phyloP scores from a whole-genome alignment of 2,329 filamentous ascomycete species.

The Zasmidium citrigriseum region DNA sequence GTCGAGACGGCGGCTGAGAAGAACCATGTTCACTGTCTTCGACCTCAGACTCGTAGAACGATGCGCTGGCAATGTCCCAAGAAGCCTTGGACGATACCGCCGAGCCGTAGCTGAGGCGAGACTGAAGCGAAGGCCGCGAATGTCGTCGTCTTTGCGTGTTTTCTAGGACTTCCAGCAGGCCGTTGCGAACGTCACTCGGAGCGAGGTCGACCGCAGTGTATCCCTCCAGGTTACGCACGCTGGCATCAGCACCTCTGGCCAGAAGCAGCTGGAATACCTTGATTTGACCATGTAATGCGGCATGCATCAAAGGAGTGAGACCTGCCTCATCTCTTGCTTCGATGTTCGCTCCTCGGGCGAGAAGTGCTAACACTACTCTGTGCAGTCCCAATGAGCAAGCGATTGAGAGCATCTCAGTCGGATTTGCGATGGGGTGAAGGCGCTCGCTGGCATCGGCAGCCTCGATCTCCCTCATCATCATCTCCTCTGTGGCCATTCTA shows the following conservation, averaged over 20 bases:
- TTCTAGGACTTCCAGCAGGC: slow-evolving; percentile 8
- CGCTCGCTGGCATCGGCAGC: background rate
- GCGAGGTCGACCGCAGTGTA: slow-evolving; percentile 72
- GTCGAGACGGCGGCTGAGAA: background rate
- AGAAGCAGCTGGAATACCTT: slow-evolving; percentile 77
- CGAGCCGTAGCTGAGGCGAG: background rate
- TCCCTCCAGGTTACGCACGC: slow-evolving; percentile 67
- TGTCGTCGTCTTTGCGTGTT: slow-evolving; percentile 15
- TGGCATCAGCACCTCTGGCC: slow-evolving; percentile 70
- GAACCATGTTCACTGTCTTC: background rate
- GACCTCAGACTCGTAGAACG: slow-evolving; percentile 18
- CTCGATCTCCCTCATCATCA: slow-evolving; percentile 45
- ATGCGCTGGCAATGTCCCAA: slow-evolving; percentile 20
- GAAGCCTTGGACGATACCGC: slow-evolving; percentile 9
- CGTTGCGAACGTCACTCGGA: slow-evolving; percentile 4
- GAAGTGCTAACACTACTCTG: slow-evolving; percentile 72
- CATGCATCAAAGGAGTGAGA: slow-evolving; percentile 80
- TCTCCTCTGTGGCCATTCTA: slow-evolving; percentile 32
- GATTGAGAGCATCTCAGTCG: slow-evolving; percentile 79
- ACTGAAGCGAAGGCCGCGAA: slow-evolving; percentile 1
- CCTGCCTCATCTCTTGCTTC: slow-evolving; percentile 75
- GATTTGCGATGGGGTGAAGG: slow-evolving; percentile 56
- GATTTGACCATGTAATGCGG: slow-evolving; percentile 71
- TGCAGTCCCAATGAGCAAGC: slow-evolving; percentile 74
- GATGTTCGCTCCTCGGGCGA: slow-evolving; percentile 75